A percentile compares a stretch with the other conserved stretches of the same genome.
Conservation (phyloP, 805 yeast genomes). For the Candida endomychidarum region DNA sequence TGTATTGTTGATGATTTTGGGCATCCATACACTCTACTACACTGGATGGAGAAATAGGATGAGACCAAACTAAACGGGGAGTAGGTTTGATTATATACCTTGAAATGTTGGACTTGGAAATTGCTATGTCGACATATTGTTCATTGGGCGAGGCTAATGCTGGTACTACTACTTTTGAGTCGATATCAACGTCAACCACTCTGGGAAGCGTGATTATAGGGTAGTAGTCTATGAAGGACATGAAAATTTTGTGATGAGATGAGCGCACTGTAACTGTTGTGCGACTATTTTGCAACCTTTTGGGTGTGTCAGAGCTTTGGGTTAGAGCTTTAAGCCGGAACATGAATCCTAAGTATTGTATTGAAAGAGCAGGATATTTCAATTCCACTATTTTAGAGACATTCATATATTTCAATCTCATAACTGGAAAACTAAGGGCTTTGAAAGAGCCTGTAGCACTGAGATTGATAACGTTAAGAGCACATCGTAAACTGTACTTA, state of each 20-base stretch:
- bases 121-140: constrained; percentile 47
- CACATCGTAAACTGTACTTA: too few relatives aligned
- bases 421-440: too few relatives aligned
- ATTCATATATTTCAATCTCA: too few relatives aligned
- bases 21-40: constrained; percentile 43
- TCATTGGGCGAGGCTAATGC: constrained; percentile 22
- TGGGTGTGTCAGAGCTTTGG: too few relatives aligned
- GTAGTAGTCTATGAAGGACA: constrained; percentile 27
- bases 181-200: constrained; percentile 27
- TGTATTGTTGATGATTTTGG: constrained; percentile 17
- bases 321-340: too few relatives aligned
- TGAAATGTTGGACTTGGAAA: constrained; percentile 53
- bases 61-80: constrained; percentile 58
- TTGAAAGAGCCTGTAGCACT: too few relatives aligned
- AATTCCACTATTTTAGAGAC: too few relatives aligned
- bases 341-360: too few relatives aligned
- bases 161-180: constrained; percentile 26
- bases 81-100: constrained; percentile 54
- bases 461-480: too few relatives aligned
- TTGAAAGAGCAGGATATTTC: too few relatives aligned
- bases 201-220: constrained; percentile 35
- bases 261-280: background rate
- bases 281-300: too few relatives aligned
- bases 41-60: constrained; percentile 50
- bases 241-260: constrained; percentile 13